These are phyloP conservation scores for Hericium coralloides DNA, from an alignment of 768 basidiomycete species.

Conservation along the genomic window DNA sequence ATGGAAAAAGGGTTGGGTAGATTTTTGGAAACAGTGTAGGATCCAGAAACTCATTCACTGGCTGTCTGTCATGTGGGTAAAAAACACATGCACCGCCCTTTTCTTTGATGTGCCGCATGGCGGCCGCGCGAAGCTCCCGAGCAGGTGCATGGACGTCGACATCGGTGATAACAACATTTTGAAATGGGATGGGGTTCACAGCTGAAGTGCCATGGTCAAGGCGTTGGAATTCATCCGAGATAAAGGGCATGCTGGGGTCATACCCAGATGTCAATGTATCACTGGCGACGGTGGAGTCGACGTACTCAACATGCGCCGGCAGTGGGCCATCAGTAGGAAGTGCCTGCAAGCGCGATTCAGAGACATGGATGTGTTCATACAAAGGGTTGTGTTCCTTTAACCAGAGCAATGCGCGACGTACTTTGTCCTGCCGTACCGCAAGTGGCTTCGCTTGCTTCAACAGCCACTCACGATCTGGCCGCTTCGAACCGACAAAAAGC, in stretches of 20 bases:
- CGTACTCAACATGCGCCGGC: background rate
- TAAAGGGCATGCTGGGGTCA: too few species aligned
- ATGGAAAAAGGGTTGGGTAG: slow-evolving; percentile 36
- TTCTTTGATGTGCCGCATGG: slow-evolving; percentile 24
- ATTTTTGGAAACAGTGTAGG: slow-evolving; percentile 29
- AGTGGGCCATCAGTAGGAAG: background rate
- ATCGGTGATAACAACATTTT: slow-evolving; percentile 19
- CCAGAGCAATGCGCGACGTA: slow-evolving; percentile 27
- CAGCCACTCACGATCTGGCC: slow-evolving; percentile 24
- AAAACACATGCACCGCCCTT: slow-evolving; percentile 24
- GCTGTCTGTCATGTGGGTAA: slow-evolving; percentile 23
- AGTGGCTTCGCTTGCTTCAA: slow-evolving; percentile 27
- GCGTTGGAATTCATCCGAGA: too few species aligned
- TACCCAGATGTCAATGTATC: background rate
- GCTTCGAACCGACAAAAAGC: slow-evolving; percentile 26
- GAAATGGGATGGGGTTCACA: slow-evolving; percentile 13
- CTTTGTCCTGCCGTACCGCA: slow-evolving; percentile 21
- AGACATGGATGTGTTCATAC: slow-evolving; percentile 23
- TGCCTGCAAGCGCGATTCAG: slow-evolving; percentile 9
- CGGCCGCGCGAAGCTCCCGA: slow-evolving; percentile 24
- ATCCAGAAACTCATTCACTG: slow-evolving; percentile 30
- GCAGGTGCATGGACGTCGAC: slow-evolving; percentile 19
- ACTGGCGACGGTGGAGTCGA: background rate
- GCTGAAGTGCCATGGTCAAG: accelerated
- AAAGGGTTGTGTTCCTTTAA: slow-evolving; percentile 27